Conservation (phyloP, 176 grass and related monocot genomes). For the Pontederia crassipes region DNA sequence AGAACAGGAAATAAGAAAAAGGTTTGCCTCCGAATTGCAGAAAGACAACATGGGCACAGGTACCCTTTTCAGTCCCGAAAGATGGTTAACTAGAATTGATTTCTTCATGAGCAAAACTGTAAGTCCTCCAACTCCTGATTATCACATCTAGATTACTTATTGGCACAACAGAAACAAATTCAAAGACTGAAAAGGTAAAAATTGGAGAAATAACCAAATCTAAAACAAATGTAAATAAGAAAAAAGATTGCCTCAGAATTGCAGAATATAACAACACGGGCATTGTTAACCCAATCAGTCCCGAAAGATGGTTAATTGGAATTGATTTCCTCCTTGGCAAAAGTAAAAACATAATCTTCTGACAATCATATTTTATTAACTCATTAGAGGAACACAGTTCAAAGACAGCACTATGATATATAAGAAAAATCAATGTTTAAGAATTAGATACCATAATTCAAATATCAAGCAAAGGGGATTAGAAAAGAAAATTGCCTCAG, state of each 20-base stretch:
- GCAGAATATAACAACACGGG: conserved; percentile 16
- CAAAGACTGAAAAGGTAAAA: background rate
- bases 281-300: conserved; percentile 7
- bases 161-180: background rate
- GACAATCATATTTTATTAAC: too few relatives aligned
- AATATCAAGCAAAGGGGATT: too few relatives aligned
- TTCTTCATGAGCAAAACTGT: background rate
- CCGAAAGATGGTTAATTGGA: conserved; percentile 10
- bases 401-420: too few relatives aligned
- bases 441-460: background rate
- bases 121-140: too few relatives aligned
- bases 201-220: too few relatives aligned
- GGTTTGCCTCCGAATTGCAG: background rate
- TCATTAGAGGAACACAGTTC: background rate
- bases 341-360: too few relatives aligned
- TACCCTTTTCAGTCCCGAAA: conserved; percentile 9
- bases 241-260: conserved; percentile 5
- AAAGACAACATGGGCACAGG: background rate
- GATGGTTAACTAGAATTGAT: background rate
- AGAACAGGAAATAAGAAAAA: background rate
- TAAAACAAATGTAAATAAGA: background rate
- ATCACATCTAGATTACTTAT: too few relatives aligned
- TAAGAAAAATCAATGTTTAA: background rate
- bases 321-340: background rate
- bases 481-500: background rate